phyloP scores from a whole-genome alignment of 306 rosid species.

The Vigna trinervia region DNA sequence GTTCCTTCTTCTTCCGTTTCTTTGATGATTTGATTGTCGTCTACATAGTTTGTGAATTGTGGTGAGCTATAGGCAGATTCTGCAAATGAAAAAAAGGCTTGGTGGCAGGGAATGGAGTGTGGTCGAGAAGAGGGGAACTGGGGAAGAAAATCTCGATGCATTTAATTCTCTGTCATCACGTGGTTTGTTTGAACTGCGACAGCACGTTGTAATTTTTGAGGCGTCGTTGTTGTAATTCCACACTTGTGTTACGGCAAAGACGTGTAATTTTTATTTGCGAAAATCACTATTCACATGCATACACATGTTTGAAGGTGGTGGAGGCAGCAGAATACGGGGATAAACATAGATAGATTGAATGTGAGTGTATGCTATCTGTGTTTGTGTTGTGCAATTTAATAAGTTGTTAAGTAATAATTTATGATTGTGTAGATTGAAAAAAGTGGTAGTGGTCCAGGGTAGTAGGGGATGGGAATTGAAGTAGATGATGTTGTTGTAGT shows the following conservation, averaged over 20 bases:
- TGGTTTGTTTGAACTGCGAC: conserved; percentile 39
- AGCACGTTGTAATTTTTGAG: conserved; percentile 25
- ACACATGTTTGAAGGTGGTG: conserved; percentile 45
- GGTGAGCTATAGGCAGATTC: background rate
- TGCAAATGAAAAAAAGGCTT: background rate
- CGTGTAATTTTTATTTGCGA: conserved; percentile 28
- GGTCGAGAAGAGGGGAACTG: conserved; percentile 18
- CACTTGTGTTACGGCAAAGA: conserved; percentile 28
- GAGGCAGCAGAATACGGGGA: background rate
- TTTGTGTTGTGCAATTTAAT: conserved; percentile 4
- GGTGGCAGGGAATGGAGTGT: conserved; percentile 31
- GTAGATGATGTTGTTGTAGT: conserved; percentile 25
- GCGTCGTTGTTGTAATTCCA: conserved; percentile 24
- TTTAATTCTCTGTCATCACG: conserved; percentile 43
- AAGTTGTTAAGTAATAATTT: background rate
- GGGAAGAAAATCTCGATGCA: conserved; percentile 34
- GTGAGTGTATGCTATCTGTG: background rate
- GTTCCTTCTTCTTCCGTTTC: background rate
- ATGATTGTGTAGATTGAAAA: background rate
- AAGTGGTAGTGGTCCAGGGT: conserved; percentile 38
- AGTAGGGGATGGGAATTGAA: conserved; percentile 6
- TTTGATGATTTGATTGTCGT: background rate
- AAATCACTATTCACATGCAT: conserved; percentile 47
- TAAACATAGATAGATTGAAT: conserved; percentile 29
- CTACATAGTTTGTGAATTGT: conserved; percentile 24